Base-by-base conservation (phyloP, 345 rosid species). In the Laguncularia racemosa region DNA sequence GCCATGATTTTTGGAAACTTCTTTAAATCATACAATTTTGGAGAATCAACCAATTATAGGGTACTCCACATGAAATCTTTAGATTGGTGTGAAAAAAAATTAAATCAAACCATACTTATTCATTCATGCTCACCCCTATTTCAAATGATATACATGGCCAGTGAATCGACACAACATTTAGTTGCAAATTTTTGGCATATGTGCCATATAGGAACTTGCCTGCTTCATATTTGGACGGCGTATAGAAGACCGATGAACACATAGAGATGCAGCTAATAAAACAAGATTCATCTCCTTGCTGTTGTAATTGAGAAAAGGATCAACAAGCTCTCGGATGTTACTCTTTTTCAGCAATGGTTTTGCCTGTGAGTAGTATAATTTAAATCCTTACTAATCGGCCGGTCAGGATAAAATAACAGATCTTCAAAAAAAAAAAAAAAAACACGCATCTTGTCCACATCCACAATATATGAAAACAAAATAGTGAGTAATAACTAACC, bases 161-260 rank as follows among this genome's bases (percentile, higher is more conserved):
- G n/a, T n/a, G 49, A 45, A 44, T 16, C 20, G 10, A 50, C 8
- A 18, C 14, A 6, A 14, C 8, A 12, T 50, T 51, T 40, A 8
- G 56, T 43, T 11, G 16, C 28, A 23, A 2, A 23, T 23, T 23
- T 23, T 23, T 47, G n/a, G n/a, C n/a, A 5, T 14, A 33, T 50
- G 18, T 18, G 53, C 13, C 20, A 18, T 20, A 13, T 20, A 19
- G 13, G 11, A 16, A 48, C 55, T 28, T 74, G 77, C 99, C 96
- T 86, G 91, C 51, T 61, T 76, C 85, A 89, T 93, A 49, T 58
- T 74, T 57, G 99, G 99, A 49, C 99, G 80, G 20, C 82, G 78
- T 26, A 87, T 64, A 13, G 99, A 81, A 47, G 96, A 83, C 48
- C 75, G 84, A 26, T 81, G 88, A 49, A 89, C 70, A 63, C 97